Conservation (phyloP, 2,329 filamentous ascomycete species). For the Sporothrix variecibatus region DNA sequence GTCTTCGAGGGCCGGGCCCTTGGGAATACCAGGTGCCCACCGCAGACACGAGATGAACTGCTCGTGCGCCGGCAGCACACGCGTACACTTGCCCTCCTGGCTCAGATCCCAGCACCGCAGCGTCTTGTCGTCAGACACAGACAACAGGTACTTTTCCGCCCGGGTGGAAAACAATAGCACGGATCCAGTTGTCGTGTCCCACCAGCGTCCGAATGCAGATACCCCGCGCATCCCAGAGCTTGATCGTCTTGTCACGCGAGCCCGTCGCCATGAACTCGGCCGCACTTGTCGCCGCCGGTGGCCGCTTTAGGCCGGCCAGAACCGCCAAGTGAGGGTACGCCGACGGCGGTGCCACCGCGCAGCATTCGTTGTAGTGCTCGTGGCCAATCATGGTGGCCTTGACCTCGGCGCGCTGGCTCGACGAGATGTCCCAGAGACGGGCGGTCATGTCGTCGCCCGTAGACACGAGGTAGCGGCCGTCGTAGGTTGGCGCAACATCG, state of each 20-base stretch:
- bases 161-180: slow-evolving; percentile 83
- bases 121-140: slow-evolving; percentile 86
- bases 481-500: slow-evolving; percentile 77
- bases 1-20: slow-evolving; percentile 49
- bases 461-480: slow-evolving; percentile 81
- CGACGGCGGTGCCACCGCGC: slow-evolving; percentile 77
- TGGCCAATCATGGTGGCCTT: slow-evolving; percentile 83
- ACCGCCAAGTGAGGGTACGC: slow-evolving; percentile 75
- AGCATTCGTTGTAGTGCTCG: slow-evolving; percentile 84
- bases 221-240: slow-evolving; percentile 83
- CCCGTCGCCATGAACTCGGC: slow-evolving; percentile 91
- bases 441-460: slow-evolving; percentile 80
- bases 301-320: slow-evolving; percentile 80
- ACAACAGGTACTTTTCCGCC: slow-evolving; percentile 89
- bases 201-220: slow-evolving; percentile 80
- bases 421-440: slow-evolving; percentile 81
- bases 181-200: slow-evolving; percentile 94
- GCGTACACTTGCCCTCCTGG: slow-evolving; percentile 89
- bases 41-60: slow-evolving; percentile 85
- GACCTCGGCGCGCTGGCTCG: slow-evolving; percentile 62
- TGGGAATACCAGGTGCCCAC: slow-evolving; percentile 79
- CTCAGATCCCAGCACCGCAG: slow-evolving; percentile 90
- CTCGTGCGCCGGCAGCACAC: slow-evolving; percentile 73
- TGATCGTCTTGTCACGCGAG: slow-evolving; percentile 86
- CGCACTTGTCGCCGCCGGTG: slow-evolving; percentile 70